Conservation (phyloP, 441 rosid genomes). For the Cnidoscolus chayamansa region DNA sequence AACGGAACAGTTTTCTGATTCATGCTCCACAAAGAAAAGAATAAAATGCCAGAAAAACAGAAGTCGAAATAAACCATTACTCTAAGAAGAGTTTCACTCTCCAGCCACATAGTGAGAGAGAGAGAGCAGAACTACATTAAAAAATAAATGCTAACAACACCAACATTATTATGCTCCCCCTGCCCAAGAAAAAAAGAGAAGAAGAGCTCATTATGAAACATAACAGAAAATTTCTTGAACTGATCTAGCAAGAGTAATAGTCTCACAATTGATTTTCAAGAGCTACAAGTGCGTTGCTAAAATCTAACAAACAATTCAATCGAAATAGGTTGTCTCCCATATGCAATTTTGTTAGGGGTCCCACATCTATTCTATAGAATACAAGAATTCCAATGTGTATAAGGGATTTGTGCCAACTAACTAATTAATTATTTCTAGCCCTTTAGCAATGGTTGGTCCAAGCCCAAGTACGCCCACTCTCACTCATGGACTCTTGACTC, state of each 20-base stretch:
- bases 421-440: too few species aligned
- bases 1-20: not conserved
- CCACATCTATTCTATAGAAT: too few species aligned
- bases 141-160: not conserved
- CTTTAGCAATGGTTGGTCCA: too few species aligned
- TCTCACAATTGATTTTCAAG: not conserved
- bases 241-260: not conserved
- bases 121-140: not conserved
- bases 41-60: not conserved
- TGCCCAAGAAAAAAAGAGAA: not conserved
- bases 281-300: not conserved
- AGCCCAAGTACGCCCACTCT: too few species aligned
- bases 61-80: not conserved
- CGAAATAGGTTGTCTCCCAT: not conserved
- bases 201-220: not conserved
- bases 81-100: not conserved
- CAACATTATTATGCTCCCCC: not conserved
- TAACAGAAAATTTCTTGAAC: not conserved
- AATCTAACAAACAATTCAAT: not conserved
- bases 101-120: not conserved
- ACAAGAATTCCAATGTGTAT: too few species aligned
- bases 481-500: too few species aligned
- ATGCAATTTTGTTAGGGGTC: too few species aligned
- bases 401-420: too few species aligned
- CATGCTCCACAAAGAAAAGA: not conserved